phyloP scores from a whole-genome alignment of 164 flowering plant species.

The Berberis vulgaris region DNA sequence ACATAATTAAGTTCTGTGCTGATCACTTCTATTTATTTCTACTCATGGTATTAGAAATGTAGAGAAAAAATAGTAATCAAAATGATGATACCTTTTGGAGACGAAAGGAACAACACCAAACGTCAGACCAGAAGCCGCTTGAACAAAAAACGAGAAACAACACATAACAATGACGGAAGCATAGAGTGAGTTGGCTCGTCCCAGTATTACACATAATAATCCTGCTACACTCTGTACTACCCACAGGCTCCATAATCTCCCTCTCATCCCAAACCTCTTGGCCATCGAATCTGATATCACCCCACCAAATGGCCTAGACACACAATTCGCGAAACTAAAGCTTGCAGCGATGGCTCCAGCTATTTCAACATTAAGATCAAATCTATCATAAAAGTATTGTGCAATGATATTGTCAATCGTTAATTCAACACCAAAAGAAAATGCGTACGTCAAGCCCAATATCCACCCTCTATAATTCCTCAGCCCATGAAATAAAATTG shows the following conservation, averaged over 20 bases:
- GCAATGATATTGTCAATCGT: constrained; percentile 53
- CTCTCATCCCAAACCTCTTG: constrained; percentile 48
- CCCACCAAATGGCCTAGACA: constrained; percentile 56
- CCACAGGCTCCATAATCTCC: constrained; percentile 66
- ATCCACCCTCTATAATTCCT: constrained; percentile 60
- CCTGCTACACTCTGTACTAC: constrained; percentile 44
- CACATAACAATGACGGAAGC: constrained; percentile 42
- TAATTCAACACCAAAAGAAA: constrained; percentile 47
- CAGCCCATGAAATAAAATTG: constrained; percentile 32
- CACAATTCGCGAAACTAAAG: constrained; percentile 42
- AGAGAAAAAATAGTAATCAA: neutral
- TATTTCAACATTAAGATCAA: constrained; percentile 24
- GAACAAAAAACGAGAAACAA: constrained; percentile 48
- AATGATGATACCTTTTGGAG: constrained; percentile 35
- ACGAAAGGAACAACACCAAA: constrained; percentile 67
- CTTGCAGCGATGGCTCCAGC: constrained; percentile 54
- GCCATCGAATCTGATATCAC: constrained; percentile 42
- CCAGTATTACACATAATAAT: constrained; percentile 40
- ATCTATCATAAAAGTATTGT: constrained; percentile 49
- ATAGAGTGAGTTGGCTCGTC: constrained; percentile 37
- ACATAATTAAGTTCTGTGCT: too few species aligned
- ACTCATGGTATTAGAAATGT: too few species aligned
- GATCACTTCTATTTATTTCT: too few species aligned
- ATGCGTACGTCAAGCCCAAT: constrained; percentile 40
- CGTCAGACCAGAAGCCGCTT: constrained; percentile 57